phyloP scores from a whole-genome alignment of 1,139 yeast genomes.

The Insectozyma bohioensis region DNA sequence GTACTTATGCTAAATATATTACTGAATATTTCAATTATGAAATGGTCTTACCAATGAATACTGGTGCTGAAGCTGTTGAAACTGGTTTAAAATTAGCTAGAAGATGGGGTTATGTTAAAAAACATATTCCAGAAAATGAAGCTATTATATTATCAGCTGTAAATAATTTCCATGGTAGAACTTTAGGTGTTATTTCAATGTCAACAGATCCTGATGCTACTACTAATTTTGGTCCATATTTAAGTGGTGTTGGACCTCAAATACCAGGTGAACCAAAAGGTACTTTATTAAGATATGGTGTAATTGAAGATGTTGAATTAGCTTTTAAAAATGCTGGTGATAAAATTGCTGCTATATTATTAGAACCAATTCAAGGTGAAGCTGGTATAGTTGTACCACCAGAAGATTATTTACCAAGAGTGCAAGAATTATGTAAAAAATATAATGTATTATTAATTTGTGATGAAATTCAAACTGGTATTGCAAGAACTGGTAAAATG shows the following conservation, averaged over 20 bases:
- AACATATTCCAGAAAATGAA: constrained; percentile 78
- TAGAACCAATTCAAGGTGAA: constrained; percentile 98
- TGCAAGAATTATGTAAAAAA: constrained; percentile 73
- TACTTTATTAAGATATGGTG: constrained; percentile 69
- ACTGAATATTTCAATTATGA: constrained; percentile 91
- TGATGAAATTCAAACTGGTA: constrained; percentile 97
- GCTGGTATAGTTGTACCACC: constrained; percentile 98
- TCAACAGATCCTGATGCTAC: constrained; percentile 95
- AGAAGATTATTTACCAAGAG: constrained; percentile 70
- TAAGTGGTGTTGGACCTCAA: constrained; percentile 78
- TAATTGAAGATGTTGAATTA: constrained; percentile 79
- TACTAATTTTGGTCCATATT: constrained; percentile 86
- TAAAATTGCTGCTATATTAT: constrained; percentile 84
- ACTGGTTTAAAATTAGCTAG: constrained; percentile 92
- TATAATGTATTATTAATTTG: constrained; percentile 87
- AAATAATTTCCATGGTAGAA: constrained; percentile 94
- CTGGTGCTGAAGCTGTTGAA: constrained; percentile 99
- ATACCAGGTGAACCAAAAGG: constrained; percentile 63
- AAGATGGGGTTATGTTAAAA: constrained; percentile 93
- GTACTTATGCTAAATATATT: constrained; percentile 81
- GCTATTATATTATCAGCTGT: constrained; percentile 87
- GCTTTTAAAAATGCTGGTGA: constrained; percentile 86
- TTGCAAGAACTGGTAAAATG: constrained; percentile 95
- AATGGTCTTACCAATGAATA: constrained; percentile 95
- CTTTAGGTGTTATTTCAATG: constrained; percentile 93